Conservation (phyloP, 768 basidiomycete genomes). For the Amanita pallidorosea region DNA sequence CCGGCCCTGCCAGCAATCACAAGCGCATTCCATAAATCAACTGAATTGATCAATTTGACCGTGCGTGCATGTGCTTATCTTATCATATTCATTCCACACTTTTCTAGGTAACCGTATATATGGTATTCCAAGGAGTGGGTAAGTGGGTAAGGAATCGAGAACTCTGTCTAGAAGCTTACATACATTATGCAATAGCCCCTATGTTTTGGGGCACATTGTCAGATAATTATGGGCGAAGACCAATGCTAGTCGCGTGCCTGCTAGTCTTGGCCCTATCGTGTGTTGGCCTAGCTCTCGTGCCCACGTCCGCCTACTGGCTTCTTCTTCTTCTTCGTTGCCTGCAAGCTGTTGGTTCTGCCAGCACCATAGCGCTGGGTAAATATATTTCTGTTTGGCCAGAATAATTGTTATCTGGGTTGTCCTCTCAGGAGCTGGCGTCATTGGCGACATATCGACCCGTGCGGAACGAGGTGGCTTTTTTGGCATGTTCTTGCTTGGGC, state of each 20-base stretch:
- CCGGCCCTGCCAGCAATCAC: constrained; percentile 68
- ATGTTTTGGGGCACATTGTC: constrained; percentile 67
- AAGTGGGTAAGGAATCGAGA: constrained; percentile 30
- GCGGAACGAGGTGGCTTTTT: constrained; percentile 68
- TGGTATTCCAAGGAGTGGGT: constrained; percentile 60
- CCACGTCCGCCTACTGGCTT: constrained; percentile 60
- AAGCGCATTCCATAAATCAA: constrained; percentile 48
- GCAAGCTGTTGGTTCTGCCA: constrained; percentile 72
- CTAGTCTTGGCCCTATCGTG: constrained; percentile 55
- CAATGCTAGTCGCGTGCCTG: constrained; percentile 53
- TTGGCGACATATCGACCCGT: constrained; percentile 67
- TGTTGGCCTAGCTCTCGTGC: constrained; percentile 42
- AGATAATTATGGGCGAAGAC: constrained; percentile 54
- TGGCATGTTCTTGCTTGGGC: constrained; percentile 55
- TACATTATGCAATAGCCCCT: constrained; percentile 30
- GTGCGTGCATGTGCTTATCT: constrained; percentile 21
- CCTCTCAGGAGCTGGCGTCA: constrained; percentile 58
- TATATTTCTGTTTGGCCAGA: not conserved
- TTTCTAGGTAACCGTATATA: constrained; percentile 57
- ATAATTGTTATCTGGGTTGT: not conserved
- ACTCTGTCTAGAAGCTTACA: not conserved
- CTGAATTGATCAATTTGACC: constrained; percentile 69
- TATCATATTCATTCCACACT: not conserved
- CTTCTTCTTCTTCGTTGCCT: constrained; percentile 71
- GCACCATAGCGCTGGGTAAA: constrained; percentile 63